Conservation (phyloP, 2,329 filamentous ascomycete species). For the Ophidiomyces ophidiicola region DNA sequence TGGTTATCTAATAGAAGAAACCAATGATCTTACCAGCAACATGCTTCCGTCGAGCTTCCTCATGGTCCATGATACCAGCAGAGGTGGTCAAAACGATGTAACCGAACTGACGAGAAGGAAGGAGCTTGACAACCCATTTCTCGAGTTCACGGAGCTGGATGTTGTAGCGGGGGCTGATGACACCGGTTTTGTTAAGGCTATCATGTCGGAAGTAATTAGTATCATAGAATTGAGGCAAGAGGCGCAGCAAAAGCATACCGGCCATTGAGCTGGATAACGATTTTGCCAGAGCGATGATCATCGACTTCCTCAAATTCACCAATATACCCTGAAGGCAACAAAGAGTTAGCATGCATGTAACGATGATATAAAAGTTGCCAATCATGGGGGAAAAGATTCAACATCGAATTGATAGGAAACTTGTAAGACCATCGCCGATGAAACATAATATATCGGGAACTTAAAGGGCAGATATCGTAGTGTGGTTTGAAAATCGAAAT, state of each 20-base stretch:
- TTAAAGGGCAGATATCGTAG: conserved; percentile 99
- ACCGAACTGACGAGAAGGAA: conserved; percentile 98
- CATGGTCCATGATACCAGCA: conserved; percentile 99
- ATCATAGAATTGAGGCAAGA: background rate
- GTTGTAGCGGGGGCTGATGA: conserved; percentile 99
- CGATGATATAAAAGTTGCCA: conserved; percentile 88
- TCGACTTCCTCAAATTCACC: conserved; percentile 99
- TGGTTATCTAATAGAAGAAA: conserved; percentile 79
- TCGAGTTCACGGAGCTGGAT: conserved; percentile 93
- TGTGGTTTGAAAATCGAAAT: conserved; percentile 52
- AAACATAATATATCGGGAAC: conserved; percentile 85
- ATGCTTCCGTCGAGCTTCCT: conserved; percentile 98
- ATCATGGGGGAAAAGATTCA: conserved; percentile 45
- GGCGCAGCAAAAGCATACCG: conserved; percentile 41
- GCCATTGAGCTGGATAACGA: conserved; percentile 98
- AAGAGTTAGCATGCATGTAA: conserved; percentile 60
- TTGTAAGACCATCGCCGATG: conserved; percentile 90
- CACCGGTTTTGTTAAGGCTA: conserved; percentile 92
- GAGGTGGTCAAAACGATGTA: conserved; percentile 99
- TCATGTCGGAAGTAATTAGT: conserved; percentile 5
- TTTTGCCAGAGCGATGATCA: conserved; percentile 99
- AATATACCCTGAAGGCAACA: conserved; percentile 65
- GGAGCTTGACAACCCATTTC: conserved; percentile 99
- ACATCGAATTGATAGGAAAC: conserved; percentile 50
- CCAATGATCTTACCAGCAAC: conserved; percentile 98